Conservation (phyloP, 2,329 filamentous ascomycete genomes). For the Botrytis porri region DNA sequence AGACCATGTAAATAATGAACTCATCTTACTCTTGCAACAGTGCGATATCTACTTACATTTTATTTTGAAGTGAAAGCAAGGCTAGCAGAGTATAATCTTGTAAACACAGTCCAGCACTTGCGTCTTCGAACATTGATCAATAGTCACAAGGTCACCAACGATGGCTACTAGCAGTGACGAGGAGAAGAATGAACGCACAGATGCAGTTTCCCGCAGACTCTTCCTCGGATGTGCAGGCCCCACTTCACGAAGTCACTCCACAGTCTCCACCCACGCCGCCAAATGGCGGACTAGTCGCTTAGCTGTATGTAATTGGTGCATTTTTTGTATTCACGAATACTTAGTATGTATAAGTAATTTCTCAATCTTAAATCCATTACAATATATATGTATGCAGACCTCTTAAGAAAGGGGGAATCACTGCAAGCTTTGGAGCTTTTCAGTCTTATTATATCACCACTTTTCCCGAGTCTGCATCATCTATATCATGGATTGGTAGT, state of each 20-base stretch:
- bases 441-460: conserved; percentile 53
- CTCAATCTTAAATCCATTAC: not conserved
- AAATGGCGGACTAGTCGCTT: conserved; percentile 22
- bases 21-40: not conserved
- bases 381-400: not conserved
- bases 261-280: conserved; percentile 11
- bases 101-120: not conserved
- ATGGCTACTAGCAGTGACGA: not conserved
- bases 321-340: conserved; percentile 20
- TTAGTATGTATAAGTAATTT: conserved; percentile 3
- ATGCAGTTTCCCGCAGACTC: not conserved
- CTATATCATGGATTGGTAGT: conserved; percentile 58
- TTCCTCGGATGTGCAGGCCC: not conserved
- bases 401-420: conserved; percentile 39
- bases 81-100: not conserved
- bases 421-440: conserved; percentile 49
- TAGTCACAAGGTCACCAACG: not conserved
- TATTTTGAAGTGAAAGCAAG: not conserved
- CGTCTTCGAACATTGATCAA: not conserved
- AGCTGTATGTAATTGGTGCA: conserved; percentile 15
- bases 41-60: not conserved
- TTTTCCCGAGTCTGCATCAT: conserved; percentile 49
- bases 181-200: not conserved
- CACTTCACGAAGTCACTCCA: not conserved
- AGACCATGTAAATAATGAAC: not conserved